Evolutionary conservation across 2,329 filamentous ascomycete species (phyloP), one percentile per base, ranked within the genome.

Genomic region (Nigrospora oryzae): DNA sequence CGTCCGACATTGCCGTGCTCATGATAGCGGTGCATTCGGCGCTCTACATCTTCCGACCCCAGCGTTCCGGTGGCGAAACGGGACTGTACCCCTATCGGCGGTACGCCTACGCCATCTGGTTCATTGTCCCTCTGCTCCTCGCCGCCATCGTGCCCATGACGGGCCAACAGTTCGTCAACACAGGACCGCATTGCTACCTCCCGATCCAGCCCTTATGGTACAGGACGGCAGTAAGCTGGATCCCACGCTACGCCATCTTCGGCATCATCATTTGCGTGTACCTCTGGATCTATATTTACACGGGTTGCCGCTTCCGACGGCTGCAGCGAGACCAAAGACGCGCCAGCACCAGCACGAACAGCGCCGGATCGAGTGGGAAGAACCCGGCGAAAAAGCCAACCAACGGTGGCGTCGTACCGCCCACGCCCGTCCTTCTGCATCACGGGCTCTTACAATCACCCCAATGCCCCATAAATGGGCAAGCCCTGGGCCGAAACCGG

Each of bases 1-100:
- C 80, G 30, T 80, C 79, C 67, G 86, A 91, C 56, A 71, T 84
- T 45, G 77, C 84, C 11, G 80, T 88, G 14, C 69, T 89, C 13
- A 71, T 87, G 46, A 87, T 91, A 54, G 82, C 85, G 15, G 57
- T 88, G 10, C 86, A 91, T 58, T 84, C 83, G 41, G 79, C 77
- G 3, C 64, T 89, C 11, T 86, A 84, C 60, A 83, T 91, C 43
- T 81, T 89, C 52, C 73, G 75, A 17, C 78, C 80, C 0, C 59
- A 58, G 36, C 54, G 59, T 19, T 57, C 61, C 1, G 64, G 66
- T 13, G 73, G 77, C 2, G 69, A 77, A 48, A 77, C 80, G 38
- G 85, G 85, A 0, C 70, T 91, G 0, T 86, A 86, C 57, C 79
- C 77, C 2, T 83, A 83, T 50, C 77, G 84, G 4, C 67, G 74